These are phyloP conservation scores for Microdochium bolleyi DNA, from an alignment of 2,329 filamentous ascomycete genomes.

Conservation along the genomic window DNA sequence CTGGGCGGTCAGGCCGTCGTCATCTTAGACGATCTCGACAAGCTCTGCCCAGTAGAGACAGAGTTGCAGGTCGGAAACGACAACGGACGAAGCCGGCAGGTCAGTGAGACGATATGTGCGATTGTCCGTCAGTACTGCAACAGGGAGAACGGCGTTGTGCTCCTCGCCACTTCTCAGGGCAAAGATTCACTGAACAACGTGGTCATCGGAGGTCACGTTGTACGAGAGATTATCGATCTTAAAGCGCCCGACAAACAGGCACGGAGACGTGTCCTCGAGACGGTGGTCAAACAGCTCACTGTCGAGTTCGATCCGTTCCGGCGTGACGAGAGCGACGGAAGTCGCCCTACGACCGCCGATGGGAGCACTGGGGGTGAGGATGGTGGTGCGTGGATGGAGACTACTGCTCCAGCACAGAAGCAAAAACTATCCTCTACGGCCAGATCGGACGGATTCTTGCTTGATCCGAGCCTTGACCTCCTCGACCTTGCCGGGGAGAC, in stretches of 20 bases:
- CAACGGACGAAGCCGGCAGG: slow-evolving; percentile 84
- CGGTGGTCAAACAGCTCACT: slow-evolving; percentile 55
- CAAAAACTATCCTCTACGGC: slow-evolving; percentile 19
- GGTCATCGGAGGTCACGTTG: slow-evolving; percentile 83
- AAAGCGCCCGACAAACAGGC: slow-evolving; percentile 92
- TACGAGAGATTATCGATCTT: slow-evolving; percentile 81
- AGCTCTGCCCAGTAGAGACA: slow-evolving; percentile 85
- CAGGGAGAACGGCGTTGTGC: slow-evolving; percentile 69
- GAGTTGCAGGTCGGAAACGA: slow-evolving; percentile 91
- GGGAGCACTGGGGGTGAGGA: slow-evolving; percentile 42
- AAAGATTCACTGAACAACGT: slow-evolving; percentile 91
- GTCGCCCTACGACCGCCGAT: slow-evolving; percentile 49
- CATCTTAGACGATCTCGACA: slow-evolving; percentile 87
- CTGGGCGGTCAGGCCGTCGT: slow-evolving; percentile 78
- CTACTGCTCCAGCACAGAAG: slow-evolving; percentile 48
- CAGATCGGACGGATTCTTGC: slow-evolving; percentile 54
- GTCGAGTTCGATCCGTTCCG: slow-evolving; percentile 27
- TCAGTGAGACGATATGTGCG: slow-evolving; percentile 81
- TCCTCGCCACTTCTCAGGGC: slow-evolving; percentile 84
- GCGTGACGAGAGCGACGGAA: slow-evolving; percentile 31
- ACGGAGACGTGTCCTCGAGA: slow-evolving; percentile 74
- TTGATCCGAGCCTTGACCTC: slow-evolving; percentile 76
- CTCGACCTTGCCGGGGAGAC: slow-evolving; percentile 89
- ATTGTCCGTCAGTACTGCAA: slow-evolving; percentile 80
- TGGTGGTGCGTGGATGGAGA: slow-evolving; percentile 67